Conservation (phyloP, 768 basidiomycete species). For the Suillus discolor region DNA sequence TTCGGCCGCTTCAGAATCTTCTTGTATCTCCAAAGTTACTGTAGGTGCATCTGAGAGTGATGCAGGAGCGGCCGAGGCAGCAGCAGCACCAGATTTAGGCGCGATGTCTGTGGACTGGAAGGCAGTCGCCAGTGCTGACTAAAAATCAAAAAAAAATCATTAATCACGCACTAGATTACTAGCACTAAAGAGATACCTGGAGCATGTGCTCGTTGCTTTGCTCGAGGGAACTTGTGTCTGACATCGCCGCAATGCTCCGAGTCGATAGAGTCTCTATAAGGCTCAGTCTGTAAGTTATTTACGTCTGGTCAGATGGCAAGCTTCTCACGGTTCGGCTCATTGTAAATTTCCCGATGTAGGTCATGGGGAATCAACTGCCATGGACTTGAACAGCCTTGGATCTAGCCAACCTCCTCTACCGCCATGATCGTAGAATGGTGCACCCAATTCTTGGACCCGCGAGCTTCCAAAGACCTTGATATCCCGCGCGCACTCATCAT, state of each 20-base stretch:
- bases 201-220: slow-evolving; percentile 28
- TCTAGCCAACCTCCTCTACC: neutral
- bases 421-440: slow-evolving; percentile 24
- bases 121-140: slow-evolving; percentile 29
- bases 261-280: neutral
- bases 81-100: slow-evolving; percentile 12
- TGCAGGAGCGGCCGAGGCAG: slow-evolving; percentile 5
- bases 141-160: neutral
- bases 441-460: slow-evolving; percentile 27
- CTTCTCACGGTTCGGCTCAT: slow-evolving; percentile 2
- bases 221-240: slow-evolving; percentile 26
- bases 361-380: neutral
- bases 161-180: neutral
- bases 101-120: slow-evolving; percentile 29
- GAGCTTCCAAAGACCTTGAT: slow-evolving; percentile 1
- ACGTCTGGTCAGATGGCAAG: neutral
- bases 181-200: slow-evolving; percentile 17
- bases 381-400: neutral
- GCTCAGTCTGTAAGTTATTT: too few species aligned
- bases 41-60: slow-evolving; percentile 1
- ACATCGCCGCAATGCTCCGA: slow-evolving; percentile 21
- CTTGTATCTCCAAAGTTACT: neutral
- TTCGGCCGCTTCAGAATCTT: slow-evolving; percentile 5
- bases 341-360: neutral
- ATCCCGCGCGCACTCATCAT: slow-evolving; percentile 68